phyloP scores from a whole-genome alignment of 805 yeast species.

The Zygoascus biomembranicola region DNA sequence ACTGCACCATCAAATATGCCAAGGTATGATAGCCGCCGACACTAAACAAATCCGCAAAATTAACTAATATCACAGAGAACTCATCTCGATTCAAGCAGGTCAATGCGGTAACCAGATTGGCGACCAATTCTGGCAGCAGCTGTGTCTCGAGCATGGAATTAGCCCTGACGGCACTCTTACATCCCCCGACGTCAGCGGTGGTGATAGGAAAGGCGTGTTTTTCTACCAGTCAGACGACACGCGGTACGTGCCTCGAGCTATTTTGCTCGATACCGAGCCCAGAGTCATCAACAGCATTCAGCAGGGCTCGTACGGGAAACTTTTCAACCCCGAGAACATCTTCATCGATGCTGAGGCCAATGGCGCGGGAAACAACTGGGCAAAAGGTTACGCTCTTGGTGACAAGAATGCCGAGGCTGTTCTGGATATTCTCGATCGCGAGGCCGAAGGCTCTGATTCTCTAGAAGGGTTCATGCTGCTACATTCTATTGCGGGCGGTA shows the following conservation, averaged over 20 bases:
- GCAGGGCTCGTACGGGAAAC: slow-evolving; percentile 40
- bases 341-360: slow-evolving; percentile 73
- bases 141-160: slow-evolving; percentile 83
- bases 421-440: slow-evolving; percentile 76
- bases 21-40: slow-evolving; percentile 4
- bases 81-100: slow-evolving; percentile 40
- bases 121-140: slow-evolving; percentile 82
- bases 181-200: slow-evolving; percentile 32
- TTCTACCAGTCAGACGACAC: slow-evolving; percentile 68
- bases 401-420: slow-evolving; percentile 60
- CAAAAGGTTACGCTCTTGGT: slow-evolving; percentile 78
- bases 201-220: slow-evolving; percentile 77
- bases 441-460: slow-evolving; percentile 82
- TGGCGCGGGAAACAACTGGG: slow-evolving; percentile 97
- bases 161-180: slow-evolving; percentile 48
- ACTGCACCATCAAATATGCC: slow-evolving; percentile 5
- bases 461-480: slow-evolving; percentile 83
- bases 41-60: background rate
- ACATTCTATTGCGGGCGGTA: slow-evolving; percentile 97
- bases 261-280: slow-evolving; percentile 85
- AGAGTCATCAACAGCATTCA: slow-evolving; percentile 60
- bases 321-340: slow-evolving; percentile 78
- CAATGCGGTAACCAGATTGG: slow-evolving; percentile 98
- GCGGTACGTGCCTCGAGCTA: slow-evolving; percentile 80
- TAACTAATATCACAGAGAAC: slow-evolving; percentile 23